phyloP scores from a whole-genome alignment of 2,329 filamentous ascomycete species.

The Pseudogymnoascus sp. region DNA sequence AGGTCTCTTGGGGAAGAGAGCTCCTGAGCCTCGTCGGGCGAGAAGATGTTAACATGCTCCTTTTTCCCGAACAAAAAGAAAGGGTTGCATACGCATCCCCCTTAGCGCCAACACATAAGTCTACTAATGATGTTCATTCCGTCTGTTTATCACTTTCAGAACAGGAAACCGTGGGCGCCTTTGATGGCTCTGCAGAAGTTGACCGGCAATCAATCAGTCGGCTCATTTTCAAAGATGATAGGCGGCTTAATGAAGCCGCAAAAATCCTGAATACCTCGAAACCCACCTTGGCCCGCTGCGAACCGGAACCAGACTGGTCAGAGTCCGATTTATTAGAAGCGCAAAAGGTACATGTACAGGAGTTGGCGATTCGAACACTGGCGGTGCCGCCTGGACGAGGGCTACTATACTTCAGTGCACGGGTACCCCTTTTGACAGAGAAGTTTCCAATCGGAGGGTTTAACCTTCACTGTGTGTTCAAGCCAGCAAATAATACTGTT shows the following conservation, averaged over 20 bases:
- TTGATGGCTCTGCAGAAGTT: conserved; percentile 73
- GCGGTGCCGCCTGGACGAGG: conserved; percentile 82
- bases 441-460: conserved; percentile 86
- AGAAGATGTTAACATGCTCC: conserved; percentile 66
- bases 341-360: conserved; percentile 83
- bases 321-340: conserved; percentile 85
- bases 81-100: conserved; percentile 27
- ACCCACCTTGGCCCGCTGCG: conserved; percentile 68
- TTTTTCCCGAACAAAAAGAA: conserved; percentile 39
- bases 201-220: conserved; percentile 77
- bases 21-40: conserved; percentile 70
- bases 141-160: conserved; percentile 59
- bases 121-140: conserved; percentile 66
- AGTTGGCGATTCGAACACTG: conserved; percentile 76
- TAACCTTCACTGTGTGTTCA: conserved; percentile 84
- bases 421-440: conserved; percentile 83
- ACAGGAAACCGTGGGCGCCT: conserved; percentile 47
- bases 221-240: conserved; percentile 84
- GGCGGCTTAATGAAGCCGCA: conserved; percentile 78
- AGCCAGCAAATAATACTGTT: conserved; percentile 82
- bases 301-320: conserved; percentile 65
- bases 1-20: conserved; percentile 62
- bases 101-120: conserved; percentile 50
- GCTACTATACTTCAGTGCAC: conserved; percentile 79
- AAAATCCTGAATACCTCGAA: conserved; percentile 78